A percentile compares a stretch with the other conserved stretches of the same genome.
Conservation (phyloP, 108 stramenopile genomes). For the Nitzschia palea region DNA sequence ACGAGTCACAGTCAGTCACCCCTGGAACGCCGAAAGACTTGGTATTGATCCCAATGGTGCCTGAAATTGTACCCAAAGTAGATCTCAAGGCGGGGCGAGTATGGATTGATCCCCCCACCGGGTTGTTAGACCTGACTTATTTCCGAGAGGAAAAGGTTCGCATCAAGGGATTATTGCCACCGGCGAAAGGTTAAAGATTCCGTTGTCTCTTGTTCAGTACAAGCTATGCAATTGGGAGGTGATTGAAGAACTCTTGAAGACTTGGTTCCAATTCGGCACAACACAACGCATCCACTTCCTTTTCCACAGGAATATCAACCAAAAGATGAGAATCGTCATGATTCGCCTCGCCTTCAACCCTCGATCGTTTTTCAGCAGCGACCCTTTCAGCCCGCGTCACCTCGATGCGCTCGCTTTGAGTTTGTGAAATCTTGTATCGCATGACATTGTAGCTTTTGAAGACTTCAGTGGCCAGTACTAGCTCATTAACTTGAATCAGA, state of each 20-base stretch:
- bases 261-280: conserved; percentile 38
- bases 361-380: conserved; percentile 24
- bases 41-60: conserved; percentile 81
- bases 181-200: conserved; percentile 10
- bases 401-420: conserved; percentile 30
- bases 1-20: conserved; percentile 6
- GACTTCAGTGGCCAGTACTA: conserved; percentile 39
- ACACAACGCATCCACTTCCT: conserved; percentile 48
- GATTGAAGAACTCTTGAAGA: conserved; percentile 31
- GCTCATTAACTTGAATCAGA: conserved; percentile 48
- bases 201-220: not conserved
- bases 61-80: conserved; percentile 66
- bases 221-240: conserved; percentile 7
- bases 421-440: conserved; percentile 23
- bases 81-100: conserved; percentile 53
- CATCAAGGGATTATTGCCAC: conserved; percentile 72
- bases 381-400: conserved; percentile 9
- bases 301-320: conserved; percentile 54
- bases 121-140: conserved; percentile 78
- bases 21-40: conserved; percentile 50
- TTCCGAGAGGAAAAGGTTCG: conserved; percentile 67
- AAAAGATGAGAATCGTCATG: conserved; percentile 38
- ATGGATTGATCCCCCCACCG: conserved; percentile 65
- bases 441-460: conserved; percentile 52
- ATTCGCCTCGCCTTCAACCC: conserved; percentile 25